Conservation (phyloP, 805 yeast species). For the Suhomyces emberorum region DNA sequence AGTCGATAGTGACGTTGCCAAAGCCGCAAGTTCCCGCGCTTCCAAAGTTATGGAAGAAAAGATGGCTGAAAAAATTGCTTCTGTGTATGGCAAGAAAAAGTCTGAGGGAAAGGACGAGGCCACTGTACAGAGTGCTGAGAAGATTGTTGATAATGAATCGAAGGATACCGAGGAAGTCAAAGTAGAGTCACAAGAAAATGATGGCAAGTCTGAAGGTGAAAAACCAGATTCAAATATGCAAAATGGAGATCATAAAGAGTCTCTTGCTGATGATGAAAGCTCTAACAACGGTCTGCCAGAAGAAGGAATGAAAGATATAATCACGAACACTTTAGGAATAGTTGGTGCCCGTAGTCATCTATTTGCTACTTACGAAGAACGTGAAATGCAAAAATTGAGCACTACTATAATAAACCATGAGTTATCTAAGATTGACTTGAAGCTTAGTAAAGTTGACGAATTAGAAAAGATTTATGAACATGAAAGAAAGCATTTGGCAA, state of each 20-base stretch:
- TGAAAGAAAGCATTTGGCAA: conserved; percentile 57
- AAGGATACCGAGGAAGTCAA: conserved; percentile 2
- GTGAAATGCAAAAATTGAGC: conserved; percentile 64
- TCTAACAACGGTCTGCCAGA: conserved; percentile 1
- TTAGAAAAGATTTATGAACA: conserved; percentile 64
- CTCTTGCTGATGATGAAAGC: conserved; percentile 8
- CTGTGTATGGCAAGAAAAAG: conserved; percentile 21
- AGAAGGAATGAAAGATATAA: conserved; percentile 49
- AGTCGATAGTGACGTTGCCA: conserved; percentile 83
- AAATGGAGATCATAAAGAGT: conserved; percentile 3
- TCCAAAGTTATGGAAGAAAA: conserved; percentile 47
- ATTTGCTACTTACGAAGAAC: conserved; percentile 76
- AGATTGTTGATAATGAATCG: conserved; percentile 7
- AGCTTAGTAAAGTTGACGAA: conserved; percentile 54
- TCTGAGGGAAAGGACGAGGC: conserved; percentile 7
- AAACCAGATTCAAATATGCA: conserved; percentile 9
- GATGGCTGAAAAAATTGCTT: conserved; percentile 35
- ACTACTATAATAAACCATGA: conserved; percentile 59
- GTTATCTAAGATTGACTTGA: conserved; percentile 60
- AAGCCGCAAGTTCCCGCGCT: conserved; percentile 72
- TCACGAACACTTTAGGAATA: conserved; percentile 68
- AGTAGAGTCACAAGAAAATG: conserved; percentile 10
- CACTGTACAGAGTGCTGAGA: conserved; percentile 7
- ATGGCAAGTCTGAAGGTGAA: conserved; percentile 12
- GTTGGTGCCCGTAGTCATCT: conserved; percentile 77